Evolutionary conservation across 1,284 basidiomycete species (phyloP).

Genomic region (Lentinula novae-zelandiae): DNA sequence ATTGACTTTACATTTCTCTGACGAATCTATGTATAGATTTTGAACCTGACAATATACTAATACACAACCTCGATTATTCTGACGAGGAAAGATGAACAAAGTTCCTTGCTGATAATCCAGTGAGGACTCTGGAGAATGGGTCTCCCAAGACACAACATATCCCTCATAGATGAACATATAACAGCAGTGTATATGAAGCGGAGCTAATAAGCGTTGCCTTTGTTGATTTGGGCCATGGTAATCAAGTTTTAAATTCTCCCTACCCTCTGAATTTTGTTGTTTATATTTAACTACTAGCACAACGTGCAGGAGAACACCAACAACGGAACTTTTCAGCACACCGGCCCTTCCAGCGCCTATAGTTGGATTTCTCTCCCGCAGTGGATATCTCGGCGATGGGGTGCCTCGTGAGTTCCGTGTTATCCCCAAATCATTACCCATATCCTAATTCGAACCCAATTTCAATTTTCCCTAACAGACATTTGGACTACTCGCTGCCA

Average conservation of each 20-base stretch:
- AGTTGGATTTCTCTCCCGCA: slow-evolving; percentile 5
- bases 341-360: slow-evolving; percentile 7
- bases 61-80: not conserved
- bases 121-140: not conserved
- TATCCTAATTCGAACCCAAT: too few species aligned
- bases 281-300: not conserved
- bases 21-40: not conserved
- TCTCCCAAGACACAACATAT: slow-evolving; percentile 5
- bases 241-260: not conserved
- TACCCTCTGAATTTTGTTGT: not conserved
- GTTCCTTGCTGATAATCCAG: not conserved
- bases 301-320: slow-evolving; percentile 7
- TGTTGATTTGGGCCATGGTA: slow-evolving; percentile 11
- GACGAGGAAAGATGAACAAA: not conserved
- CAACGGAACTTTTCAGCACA: not conserved
- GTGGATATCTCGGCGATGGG: slow-evolving; percentile 11
- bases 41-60: slow-evolving; percentile 7
- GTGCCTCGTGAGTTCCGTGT: not conserved
- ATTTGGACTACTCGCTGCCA: slow-evolving; percentile 15
- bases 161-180: slow-evolving; percentile 4
- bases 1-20: not conserved
- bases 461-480: not conserved
- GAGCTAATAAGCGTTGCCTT: slow-evolving; percentile 7
- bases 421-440: not conserved
- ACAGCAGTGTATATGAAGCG: slow-evolving; percentile 3